Base-by-base conservation (phyloP, 495 filamentous ascomycete genomes). In the Saxophila tyrrhenica region DNA sequence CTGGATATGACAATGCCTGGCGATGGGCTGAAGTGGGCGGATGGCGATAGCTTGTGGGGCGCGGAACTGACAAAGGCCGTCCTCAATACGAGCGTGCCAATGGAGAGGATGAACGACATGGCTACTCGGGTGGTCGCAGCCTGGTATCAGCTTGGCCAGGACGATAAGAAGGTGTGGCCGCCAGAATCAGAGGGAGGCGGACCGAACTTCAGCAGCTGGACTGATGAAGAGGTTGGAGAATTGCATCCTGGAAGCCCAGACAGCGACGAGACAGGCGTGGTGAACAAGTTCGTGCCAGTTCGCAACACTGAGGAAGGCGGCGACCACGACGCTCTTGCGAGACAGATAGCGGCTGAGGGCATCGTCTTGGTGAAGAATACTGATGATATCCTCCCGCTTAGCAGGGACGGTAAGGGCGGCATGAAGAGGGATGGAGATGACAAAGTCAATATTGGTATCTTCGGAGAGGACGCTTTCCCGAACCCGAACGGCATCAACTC, bases 1-100 rank as follows among this genome's bases (percentile, higher is more conserved):
- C 71, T 97, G 13, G 91, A 96, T 67, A 89, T 95, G 87, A 86
- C 78, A 13, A 96, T 96, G 91, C 92, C 92, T 2, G 91, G 91
- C 10, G 90, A 96, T 68, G 90, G 91, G 1, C 65, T 86, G 10
- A 58, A 59, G 15, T 95, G 87, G 88, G 75, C 74, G 20, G 75
- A 90, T 58, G 90, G 88, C 8, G 67, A 85, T 19, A 83, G 85
- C 0, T 75, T 95, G 0, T 95, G 87, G 84, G 91, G 92, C 1
- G 69, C 77, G 13, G 73, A 87, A 44, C 74, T 98, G 55, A 90
- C 84, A 0, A 81, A 74, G 39, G 80, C 88, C 0, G 80, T 87
- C 0, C 70, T 96, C 29, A 98, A 96, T 63, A 80, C 80, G 17
- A 87, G 86, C 21, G 73, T 98, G 0, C 89, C 92, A 0, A 73